Evolutionary conservation across 805 yeast genomes (phyloP), one percentile per base, ranked within the genome.

Genomic region (Kregervanrija fluxuum): DNA sequence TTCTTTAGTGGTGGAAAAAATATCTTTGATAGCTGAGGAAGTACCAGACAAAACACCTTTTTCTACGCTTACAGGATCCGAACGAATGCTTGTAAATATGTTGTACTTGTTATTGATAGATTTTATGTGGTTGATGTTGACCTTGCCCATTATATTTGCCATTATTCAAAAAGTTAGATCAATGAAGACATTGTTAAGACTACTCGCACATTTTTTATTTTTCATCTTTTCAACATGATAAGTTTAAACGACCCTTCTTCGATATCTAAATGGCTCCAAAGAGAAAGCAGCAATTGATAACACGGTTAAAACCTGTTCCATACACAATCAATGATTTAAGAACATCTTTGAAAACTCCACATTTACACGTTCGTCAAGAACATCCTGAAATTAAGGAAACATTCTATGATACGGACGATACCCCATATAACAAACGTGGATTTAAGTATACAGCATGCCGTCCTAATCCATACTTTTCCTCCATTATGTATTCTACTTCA

Each of bases 371-470:
- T 22, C 28, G 28, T 22, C 28, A 5, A 5, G 28, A 22, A 22
- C 6, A 5, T 22, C 8, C 28, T 22, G 28, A 22, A 22, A 22
- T 22, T 22, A 22, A 22, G 28, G 28, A 22, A 22, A 22, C 28
- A 22, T 22, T 22, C 28, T 8, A 22, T 22, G 28, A 22, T 22
- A 22, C 74, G 17, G 95, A 85, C n/a, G 96, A 89, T 45, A 77
- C 80, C 42, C 96, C 97, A 0, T 69, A 75, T 53, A 88, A 88
- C 59, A 76, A 79, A 53, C 66, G 93, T 42, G 91, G 95, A 1
- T 91, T 82, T 66, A 79, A 87, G 49, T 91, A 90, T 61, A 70
- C 77, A 39, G 80, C 89, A 12, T 86, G 96, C 56, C 71, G 81
- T 3, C 89, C 95, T 0, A 80, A 80, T 53, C 82, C 85, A 2